Base-by-base conservation (phyloP, 495 filamentous ascomycete genomes). In the Penicillium arizonense region DNA sequence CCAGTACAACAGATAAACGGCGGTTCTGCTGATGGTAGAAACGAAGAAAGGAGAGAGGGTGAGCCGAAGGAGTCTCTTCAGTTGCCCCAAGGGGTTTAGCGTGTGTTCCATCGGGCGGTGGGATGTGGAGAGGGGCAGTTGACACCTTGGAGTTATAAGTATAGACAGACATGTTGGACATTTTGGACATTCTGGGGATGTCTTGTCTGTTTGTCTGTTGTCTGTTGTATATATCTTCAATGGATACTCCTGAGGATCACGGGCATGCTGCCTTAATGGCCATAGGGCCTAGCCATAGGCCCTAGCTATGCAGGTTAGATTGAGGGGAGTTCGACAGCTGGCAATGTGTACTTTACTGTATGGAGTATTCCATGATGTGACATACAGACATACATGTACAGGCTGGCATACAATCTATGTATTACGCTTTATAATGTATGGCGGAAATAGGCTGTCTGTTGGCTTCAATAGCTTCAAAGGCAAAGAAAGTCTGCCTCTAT, bases 121-220 rank as follows among this genome's bases (percentile, higher is more conserved):
- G 59, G 59, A 56, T 65, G 62, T 63, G 62, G 62, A 59, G 62
- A 65, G 62, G 62, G 62, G 57, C 61, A 60, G 32, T 33, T 56
- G 46, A 24, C 20, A 26, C 32, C 21, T 26, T 41, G 8, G 4
- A 45, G 43, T 26, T 26, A 41, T 21, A 21, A 32, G 21, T 12
- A 2, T 4, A 46, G 20, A 16, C 44, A 46, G 18, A 18, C 18
- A 18, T 18, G 18, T 18, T 18, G 23, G 23, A 24, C 2, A 24
- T 6, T 24, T 24, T 24, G 23, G 3, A 24, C 23, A 24, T 3
- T 24, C 23, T 24, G 23, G 23, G 23, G 23, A 6, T 24, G 2
- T 8, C 5, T 30, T 30, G 28, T 18, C 18, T 18, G 18, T 18
- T 18, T 7, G 28, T 30, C 28, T 30, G 28, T 2, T 10, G 6